Conservation (phyloP, 176 grass and related monocot species). For the Musa beccarii region DNA sequence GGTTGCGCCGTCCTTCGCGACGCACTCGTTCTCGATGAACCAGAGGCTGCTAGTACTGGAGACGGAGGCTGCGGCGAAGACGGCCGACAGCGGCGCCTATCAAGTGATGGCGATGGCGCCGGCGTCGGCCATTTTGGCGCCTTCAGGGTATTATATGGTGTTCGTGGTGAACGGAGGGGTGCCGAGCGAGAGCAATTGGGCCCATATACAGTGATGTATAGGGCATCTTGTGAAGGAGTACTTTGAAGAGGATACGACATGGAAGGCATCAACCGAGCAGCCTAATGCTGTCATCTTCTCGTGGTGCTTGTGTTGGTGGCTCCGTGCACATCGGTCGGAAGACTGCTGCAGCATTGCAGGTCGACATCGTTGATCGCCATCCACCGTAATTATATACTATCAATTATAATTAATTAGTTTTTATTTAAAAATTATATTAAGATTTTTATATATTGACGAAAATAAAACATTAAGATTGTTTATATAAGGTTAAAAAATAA, state of each 20-base stretch:
- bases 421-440: too few relatives aligned
- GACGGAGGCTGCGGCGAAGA: not conserved
- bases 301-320: too few relatives aligned
- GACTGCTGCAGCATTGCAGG: too few relatives aligned
- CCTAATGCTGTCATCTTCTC: too few relatives aligned
- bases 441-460: too few relatives aligned
- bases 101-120: not conserved
- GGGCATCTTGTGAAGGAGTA: not conserved
- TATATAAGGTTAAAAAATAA: too few relatives aligned
- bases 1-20: not conserved
- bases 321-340: too few relatives aligned
- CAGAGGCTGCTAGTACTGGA: not conserved
- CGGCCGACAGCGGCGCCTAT: not conserved
- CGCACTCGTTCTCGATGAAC: conserved; percentile 11
- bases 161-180: not conserved
- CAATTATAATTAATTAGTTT: too few relatives aligned
- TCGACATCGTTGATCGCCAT: too few relatives aligned
- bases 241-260: not conserved
- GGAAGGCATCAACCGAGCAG: too few relatives aligned
- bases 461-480: too few relatives aligned
- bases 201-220: not conserved
- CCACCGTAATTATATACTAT: too few relatives aligned
- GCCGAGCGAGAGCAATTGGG: not conserved
- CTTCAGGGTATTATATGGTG: not conserved
- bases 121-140: not conserved